Base-by-base conservation (phyloP, 2,329 filamentous ascomycete species). In the Colletotrichum agaves region DNA sequence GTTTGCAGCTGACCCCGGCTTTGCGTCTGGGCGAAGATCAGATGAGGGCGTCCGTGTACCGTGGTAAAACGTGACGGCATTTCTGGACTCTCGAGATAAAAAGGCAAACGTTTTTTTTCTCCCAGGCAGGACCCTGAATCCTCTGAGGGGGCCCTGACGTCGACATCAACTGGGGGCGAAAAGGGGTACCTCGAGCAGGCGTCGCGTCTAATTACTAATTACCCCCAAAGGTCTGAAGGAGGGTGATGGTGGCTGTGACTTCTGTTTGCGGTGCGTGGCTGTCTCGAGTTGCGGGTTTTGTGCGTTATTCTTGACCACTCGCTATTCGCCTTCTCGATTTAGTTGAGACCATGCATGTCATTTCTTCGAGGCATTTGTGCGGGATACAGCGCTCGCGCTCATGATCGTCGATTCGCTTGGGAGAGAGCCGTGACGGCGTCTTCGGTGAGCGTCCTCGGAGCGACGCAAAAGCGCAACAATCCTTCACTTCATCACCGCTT, bases 91-190 rank as follows among this genome's bases (percentile, higher is more conserved):
- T 59, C 23, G 44, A 10, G 33, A 55, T 47, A 55, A 27, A 55
- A 27, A 31, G 27, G 37, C 12, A 53, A n/a, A n/a, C n/a, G n/a
- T n/a, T n/a, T n/a, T n/a, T n/a, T n/a, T 31, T 5, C 44, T 52
- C 19, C 41, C 64, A 52, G 37, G 44, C 44, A 63, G 64, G 64
- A 63, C 64, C 64, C 64, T 67, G 64, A 67, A 67, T 50, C 19
- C 19, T 35, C 17, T 35, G 17, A 19, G 15, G n/a, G 60, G 44
- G 31, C 35, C 60, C 44, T 58, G 63, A 58, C 52, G 64, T 67
- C 50, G 63, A 27, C 33, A 23, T n/a, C 37, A 27, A 19, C 44
- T 46, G 33, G 58, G 58, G 49, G 47, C 35, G 31, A 59, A 39
- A 53, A 64, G 52, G 64, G 64, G 64, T 63, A 63, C 50, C 60